phyloP scores from a whole-genome alignment of 331 rosid species.

The Saraca asoca region DNA sequence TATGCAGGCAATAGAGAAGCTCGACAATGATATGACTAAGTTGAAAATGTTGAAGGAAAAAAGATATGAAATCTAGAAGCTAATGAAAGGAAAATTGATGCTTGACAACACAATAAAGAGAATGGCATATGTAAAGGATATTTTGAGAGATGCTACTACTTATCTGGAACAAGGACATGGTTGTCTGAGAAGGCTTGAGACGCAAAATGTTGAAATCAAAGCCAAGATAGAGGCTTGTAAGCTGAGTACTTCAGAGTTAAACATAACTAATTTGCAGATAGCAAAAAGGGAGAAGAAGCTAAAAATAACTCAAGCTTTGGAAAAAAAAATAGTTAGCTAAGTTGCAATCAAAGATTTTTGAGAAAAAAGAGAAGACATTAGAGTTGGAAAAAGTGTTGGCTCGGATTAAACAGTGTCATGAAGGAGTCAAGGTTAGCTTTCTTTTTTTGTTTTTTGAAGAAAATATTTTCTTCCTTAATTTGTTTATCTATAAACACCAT shows the following conservation, averaged over 20 bases:
- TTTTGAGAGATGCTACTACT: conserved; percentile 83
- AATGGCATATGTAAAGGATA: conserved; percentile 87
- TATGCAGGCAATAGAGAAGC: conserved; percentile 85
- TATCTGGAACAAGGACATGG: conserved; percentile 92
- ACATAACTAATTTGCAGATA: conserved; percentile 70
- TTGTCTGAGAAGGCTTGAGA: conserved; percentile 79
- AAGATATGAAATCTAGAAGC: conserved; percentile 81
- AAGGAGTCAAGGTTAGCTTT: no score
- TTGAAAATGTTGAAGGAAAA: conserved; percentile 80
- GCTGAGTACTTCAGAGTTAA: conserved; percentile 89
- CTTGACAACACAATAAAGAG: conserved; percentile 85
- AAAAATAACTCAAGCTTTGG: conserved; percentile 90
- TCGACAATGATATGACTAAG: conserved; percentile 77
- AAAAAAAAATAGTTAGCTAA: conserved; percentile 69
- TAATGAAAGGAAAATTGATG: conserved; percentile 85
- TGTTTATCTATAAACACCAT: no score
- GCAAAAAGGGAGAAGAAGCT: conserved; percentile 86
- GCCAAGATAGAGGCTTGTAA: conserved; percentile 99
- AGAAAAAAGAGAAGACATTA: conserved; percentile 52
- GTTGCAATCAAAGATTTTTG: conserved; percentile 72
- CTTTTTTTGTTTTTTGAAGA: no score
- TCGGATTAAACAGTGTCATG: no score
- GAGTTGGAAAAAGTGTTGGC: no score
- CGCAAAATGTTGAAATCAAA: conserved; percentile 87
- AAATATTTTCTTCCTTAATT: no score